phyloP scores from a whole-genome alignment of 495 filamentous ascomycete genomes.

The Hypomontagnella submonticulosa region DNA sequence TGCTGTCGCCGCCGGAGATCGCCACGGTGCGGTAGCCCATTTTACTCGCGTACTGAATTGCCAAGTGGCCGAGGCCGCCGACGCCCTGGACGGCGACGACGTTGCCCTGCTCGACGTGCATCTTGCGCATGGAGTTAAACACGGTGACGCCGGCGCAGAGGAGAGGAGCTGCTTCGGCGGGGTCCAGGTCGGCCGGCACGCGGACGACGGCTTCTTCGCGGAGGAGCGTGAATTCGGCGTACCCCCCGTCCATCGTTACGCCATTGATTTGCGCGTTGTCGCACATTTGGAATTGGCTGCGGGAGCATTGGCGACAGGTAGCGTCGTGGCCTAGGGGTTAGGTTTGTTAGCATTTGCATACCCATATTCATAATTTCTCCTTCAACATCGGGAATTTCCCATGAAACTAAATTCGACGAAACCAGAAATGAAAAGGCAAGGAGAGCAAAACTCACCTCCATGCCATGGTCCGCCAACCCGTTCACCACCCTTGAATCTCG shows the following conservation, averaged over 20 bases:
- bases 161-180: constrained; percentile 71
- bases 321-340: constrained; percentile 51
- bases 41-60: constrained; percentile 71
- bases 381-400: neutral
- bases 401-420: neutral
- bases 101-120: constrained; percentile 66
- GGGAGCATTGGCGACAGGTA: constrained; percentile 59
- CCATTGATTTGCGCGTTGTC: constrained; percentile 63
- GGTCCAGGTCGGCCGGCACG: constrained; percentile 67
- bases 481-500: constrained; percentile 59
- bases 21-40: constrained; percentile 75
- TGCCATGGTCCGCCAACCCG: constrained; percentile 67
- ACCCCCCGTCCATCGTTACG: constrained; percentile 63
- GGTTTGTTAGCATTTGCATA: constrained; percentile 15
- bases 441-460: constrained; percentile 56
- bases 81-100: constrained; percentile 73
- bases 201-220: constrained; percentile 70
- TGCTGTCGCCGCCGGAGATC: constrained; percentile 65
- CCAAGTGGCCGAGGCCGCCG: constrained; percentile 74
- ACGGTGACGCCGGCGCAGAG: constrained; percentile 79
- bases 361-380: neutral
- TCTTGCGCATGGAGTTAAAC: constrained; percentile 75
- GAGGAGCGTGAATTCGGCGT: constrained; percentile 72
- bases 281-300: constrained; percentile 67
- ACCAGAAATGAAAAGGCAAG: neutral